Conservation (phyloP, 148 eudicot species). For the Chenopodium suecicum region DNA sequence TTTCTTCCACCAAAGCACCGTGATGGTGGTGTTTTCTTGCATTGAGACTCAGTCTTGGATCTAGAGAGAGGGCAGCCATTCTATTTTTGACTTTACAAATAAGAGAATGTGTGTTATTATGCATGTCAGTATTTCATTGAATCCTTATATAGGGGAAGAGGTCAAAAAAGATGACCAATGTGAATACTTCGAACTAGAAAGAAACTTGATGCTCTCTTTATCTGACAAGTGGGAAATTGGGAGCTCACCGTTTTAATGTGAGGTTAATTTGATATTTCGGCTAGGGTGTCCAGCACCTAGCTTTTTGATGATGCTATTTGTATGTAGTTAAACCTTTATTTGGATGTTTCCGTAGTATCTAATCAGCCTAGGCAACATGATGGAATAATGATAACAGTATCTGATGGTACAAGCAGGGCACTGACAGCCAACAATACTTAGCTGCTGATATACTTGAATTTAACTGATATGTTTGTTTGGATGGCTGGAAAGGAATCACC, state of each 20-base stretch:
- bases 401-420: not conserved
- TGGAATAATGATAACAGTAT: conserved; percentile 22
- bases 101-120: not conserved
- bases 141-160: conserved; percentile 26
- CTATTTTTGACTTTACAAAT: not conserved
- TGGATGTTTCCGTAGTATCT: conserved; percentile 11
- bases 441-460: conserved; percentile 5
- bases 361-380: conserved; percentile 21
- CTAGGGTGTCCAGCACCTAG: not conserved
- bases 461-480: conserved; percentile 5
- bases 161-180: conserved; percentile 13
- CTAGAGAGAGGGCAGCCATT: conserved; percentile 30
- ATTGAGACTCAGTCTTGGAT: conserved; percentile 21
- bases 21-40: conserved; percentile 24
- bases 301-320: not conserved
- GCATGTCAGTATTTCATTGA: conserved; percentile 13
- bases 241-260: not conserved
- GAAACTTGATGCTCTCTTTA: conserved; percentile 25
- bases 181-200: conserved; percentile 23
- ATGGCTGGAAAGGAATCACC: conserved; percentile 12
- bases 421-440: conserved; percentile 8
- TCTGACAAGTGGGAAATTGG: conserved; percentile 23
- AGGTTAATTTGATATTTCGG: not conserved
- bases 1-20: conserved; percentile 42
- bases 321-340: conserved; percentile 7